These are phyloP conservation scores for Xylariaceae sp. DNA, from an alignment of 2,329 filamentous ascomycete species.

Conservation along the genomic window DNA sequence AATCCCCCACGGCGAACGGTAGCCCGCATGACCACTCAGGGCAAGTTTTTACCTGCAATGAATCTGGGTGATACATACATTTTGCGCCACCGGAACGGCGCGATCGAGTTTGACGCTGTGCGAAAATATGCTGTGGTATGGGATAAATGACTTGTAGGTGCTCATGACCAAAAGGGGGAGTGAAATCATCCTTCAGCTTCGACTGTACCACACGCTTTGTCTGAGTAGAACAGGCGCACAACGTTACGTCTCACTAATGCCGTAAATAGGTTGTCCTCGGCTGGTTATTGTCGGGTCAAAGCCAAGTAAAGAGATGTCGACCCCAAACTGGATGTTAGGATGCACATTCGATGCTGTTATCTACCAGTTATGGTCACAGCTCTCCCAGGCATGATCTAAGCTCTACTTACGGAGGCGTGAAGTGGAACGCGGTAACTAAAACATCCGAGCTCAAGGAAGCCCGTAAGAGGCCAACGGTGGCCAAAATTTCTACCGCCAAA, in stretches of 20 bases:
- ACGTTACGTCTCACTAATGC: neutral
- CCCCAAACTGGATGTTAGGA: neutral
- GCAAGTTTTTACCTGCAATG: conserved; percentile 12
- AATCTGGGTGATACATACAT: conserved; percentile 7
- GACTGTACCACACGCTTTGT: conserved; percentile 5
- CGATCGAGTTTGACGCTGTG: conserved; percentile 4
- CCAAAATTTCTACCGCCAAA: too few relatives aligned
- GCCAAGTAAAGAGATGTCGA: too few relatives aligned
- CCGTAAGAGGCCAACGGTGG: too few relatives aligned
- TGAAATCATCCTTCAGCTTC: too few relatives aligned
- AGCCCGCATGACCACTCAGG: conserved; percentile 14
- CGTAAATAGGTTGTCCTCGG: conserved; percentile 1
- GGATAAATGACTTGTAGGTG: conserved; percentile 1
- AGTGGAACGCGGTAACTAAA: too few relatives aligned
- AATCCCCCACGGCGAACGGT: conserved; percentile 7
- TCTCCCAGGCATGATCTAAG: too few relatives aligned
- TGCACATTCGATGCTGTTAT: too few relatives aligned
- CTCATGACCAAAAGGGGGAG: too few relatives aligned
- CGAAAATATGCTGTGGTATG: neutral
- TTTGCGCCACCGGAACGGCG: conserved; percentile 8
- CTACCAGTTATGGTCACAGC: too few relatives aligned
- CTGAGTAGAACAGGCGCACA: neutral
- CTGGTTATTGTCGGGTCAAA: too few relatives aligned
- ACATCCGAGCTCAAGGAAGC: too few relatives aligned
- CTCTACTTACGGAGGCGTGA: too few relatives aligned